These are phyloP conservation scores for Pythium scleroteichum DNA, from an alignment of 352 stramenopile species.

Conservation along the genomic window DNA sequence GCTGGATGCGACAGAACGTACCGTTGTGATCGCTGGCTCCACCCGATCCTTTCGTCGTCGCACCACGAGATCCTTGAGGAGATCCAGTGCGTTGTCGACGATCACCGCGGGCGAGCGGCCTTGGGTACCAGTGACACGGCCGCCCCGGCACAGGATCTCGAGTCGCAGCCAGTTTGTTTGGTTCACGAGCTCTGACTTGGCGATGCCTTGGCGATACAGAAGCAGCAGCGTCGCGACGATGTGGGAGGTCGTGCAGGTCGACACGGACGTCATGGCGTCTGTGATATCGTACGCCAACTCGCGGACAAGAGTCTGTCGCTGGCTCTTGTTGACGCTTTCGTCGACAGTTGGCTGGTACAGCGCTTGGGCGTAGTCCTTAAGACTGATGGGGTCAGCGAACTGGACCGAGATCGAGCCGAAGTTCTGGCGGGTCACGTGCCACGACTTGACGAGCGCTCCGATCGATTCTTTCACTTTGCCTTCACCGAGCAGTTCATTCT, in stretches of 20 bases:
- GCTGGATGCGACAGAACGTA: constrained; percentile 35
- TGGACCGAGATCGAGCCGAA: constrained; percentile 84
- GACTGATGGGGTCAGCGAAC: constrained; percentile 68
- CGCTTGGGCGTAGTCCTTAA: constrained; percentile 44
- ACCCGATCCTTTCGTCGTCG: constrained; percentile 74
- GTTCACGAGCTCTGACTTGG: constrained; percentile 63
- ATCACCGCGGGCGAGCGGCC: constrained; percentile 65
- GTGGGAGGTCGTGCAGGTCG: constrained; percentile 75
- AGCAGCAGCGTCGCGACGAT: constrained; percentile 74
- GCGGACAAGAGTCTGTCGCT: constrained; percentile 42
- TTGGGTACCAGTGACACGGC: constrained; percentile 70
- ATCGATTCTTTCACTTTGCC: constrained; percentile 83
- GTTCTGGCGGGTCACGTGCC: constrained; percentile 69
- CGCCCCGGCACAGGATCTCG: constrained; percentile 70
- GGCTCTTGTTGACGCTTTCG: background rate
- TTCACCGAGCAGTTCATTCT: constrained; percentile 79
- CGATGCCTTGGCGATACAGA: constrained; percentile 79
- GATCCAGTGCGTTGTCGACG: constrained; percentile 61
- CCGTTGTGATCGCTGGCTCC: constrained; percentile 73
- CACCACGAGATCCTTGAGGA: constrained; percentile 73
- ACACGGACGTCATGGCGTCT: constrained; percentile 61
- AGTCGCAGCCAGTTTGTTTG: constrained; percentile 74
- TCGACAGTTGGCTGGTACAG: constrained; percentile 3
- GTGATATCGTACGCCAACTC: constrained; percentile 78
- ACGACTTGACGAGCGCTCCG: constrained; percentile 65